Base-by-base conservation (phyloP, 2,329 filamentous ascomycete genomes). In the Ophiostoma sp. region DNA sequence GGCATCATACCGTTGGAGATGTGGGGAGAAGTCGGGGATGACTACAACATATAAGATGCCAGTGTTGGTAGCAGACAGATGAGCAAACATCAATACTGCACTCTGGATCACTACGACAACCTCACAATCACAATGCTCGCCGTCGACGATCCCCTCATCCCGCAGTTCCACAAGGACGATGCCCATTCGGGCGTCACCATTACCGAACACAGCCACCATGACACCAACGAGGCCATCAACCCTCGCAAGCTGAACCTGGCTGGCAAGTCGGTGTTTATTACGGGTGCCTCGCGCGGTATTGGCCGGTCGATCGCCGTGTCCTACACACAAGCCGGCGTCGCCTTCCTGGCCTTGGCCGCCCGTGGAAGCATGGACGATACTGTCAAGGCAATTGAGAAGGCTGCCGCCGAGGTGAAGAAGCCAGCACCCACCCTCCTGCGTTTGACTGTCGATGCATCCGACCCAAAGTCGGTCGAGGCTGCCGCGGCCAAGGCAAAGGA, bases 91-190 rank as follows among this genome's bases (percentile, higher is more conserved):
- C 48, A 22, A 22, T 7, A 52, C 3, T 8, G n/a, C 19, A 52
- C 48, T n/a, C n/a, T n/a, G n/a, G n/a, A 52, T 7, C 48, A 7
- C 48, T 8, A 52, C 48, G 17, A 22, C 3, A 8, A 9, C n/a
- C 48, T 19, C 48, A 57, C 9, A 5, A 2, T 55, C 59, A 33
- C 36, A 28, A 64, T 64, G 61, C 61, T 64, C 61, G 61, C n/a
- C 36, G 61, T 42, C n/a, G 61, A 64, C 61, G 61, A 64, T 19
- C 61, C 61, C 19, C 61, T 64, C 6, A 64, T 64, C n/a, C 61
- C 61, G 3, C 19, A 64, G 33, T 64, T 64, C 36, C 61, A 39
- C 61, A 64, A 64, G 61, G 61, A 39, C 33, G 31, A 64, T 33
- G 4, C 33, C 3, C 61, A 39, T n/a, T 64, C 61, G 33, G 61